Evolutionary conservation across 257 asterid species (phyloP).

Genomic region (Solanum sejunctum): DNA sequence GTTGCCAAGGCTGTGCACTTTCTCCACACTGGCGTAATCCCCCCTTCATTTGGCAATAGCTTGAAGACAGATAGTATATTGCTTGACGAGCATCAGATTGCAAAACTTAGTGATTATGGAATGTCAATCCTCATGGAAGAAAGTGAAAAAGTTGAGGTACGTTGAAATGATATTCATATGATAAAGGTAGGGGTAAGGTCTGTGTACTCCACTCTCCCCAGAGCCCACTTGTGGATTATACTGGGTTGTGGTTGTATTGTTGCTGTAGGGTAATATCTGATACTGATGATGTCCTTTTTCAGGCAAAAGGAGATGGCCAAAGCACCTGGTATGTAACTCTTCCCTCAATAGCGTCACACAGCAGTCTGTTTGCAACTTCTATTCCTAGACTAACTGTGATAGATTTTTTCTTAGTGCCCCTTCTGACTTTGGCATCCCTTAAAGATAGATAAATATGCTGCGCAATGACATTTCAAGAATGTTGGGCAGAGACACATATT

Average conservation of each 20-base stretch:
- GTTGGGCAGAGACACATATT: neutral
- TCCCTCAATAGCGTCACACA: neutral
- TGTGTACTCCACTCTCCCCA: neutral
- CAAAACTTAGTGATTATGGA: slow-evolving; percentile 68
- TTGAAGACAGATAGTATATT: slow-evolving; percentile 48
- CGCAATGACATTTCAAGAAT: neutral
- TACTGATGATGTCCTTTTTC: neutral
- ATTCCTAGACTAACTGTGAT: neutral
- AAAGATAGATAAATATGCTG: neutral
- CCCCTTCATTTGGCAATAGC: slow-evolving; percentile 45
- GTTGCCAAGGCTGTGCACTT: slow-evolving; percentile 72
- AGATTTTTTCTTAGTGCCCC: neutral
- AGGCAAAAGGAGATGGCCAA: slow-evolving; percentile 6
- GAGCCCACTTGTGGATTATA: neutral
- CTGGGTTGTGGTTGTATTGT: neutral
- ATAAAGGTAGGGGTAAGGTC: neutral
- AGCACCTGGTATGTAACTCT: neutral
- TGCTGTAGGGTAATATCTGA: neutral
- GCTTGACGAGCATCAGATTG: slow-evolving; percentile 42
- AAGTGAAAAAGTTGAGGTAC: slow-evolving; percentile 27
- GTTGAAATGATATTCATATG: neutral
- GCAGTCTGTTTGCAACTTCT: neutral
- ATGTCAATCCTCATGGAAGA: slow-evolving; percentile 46
- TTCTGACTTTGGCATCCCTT: neutral
- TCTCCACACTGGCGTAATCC: slow-evolving; percentile 69